phyloP scores from a whole-genome alignment of 805 yeast species.

The Myxozyma sirexii region DNA sequence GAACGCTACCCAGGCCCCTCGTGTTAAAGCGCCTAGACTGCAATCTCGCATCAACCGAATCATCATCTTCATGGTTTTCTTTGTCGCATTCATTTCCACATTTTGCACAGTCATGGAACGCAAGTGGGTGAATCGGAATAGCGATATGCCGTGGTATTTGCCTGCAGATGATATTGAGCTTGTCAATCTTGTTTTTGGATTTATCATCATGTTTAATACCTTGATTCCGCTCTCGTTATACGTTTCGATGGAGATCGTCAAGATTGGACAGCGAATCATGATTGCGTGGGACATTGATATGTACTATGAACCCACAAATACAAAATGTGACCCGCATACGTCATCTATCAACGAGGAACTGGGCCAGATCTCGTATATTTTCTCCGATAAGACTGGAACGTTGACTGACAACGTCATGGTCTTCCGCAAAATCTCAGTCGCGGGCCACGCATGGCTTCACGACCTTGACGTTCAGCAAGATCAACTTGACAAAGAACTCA shows the following conservation, averaged over 20 bases:
- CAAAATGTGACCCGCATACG: constrained; percentile 93
- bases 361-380: constrained; percentile 94
- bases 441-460: constrained; percentile 90
- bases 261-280: constrained; percentile 78
- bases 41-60: constrained; percentile 81
- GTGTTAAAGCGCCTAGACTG: constrained; percentile 90
- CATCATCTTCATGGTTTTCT: constrained; percentile 82
- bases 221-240: constrained; percentile 92
- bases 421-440: constrained; percentile 82
- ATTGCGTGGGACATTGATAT: constrained; percentile 91
- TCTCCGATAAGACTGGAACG: constrained; percentile 97
- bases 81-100: constrained; percentile 72
- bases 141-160: constrained; percentile 69
- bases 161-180: constrained; percentile 72
- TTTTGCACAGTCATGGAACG: constrained; percentile 83
- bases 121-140: constrained; percentile 47
- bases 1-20: constrained; percentile 88
- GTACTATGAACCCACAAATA: constrained; percentile 81
- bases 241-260: constrained; percentile 95
- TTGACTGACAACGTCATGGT: constrained; percentile 93
- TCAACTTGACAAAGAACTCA: constrained; percentile 25
- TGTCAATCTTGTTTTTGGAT: constrained; percentile 92
- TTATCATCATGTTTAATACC: constrained; percentile 95
- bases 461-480: constrained; percentile 56
- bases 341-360: constrained; percentile 94